These are phyloP conservation scores for Allium sativum DNA, from an alignment of 106 monocot species.

Conservation along the genomic window DNA sequence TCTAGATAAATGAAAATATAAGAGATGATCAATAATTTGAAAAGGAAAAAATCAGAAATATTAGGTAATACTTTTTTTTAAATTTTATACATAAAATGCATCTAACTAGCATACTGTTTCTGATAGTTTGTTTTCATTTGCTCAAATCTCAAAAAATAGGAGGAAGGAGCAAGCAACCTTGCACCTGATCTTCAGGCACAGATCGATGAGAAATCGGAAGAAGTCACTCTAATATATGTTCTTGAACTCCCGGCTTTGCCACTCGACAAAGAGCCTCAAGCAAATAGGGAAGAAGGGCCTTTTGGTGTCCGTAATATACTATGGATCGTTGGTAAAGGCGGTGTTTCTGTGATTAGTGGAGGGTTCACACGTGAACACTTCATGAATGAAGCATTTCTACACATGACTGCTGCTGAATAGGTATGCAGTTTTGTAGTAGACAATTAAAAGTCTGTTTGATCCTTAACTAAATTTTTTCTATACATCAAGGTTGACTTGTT, in stretches of 20 bases:
- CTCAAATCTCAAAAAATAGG: conserved; percentile 38
- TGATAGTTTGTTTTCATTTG: too few relatives aligned
- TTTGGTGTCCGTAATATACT: conserved; percentile 63
- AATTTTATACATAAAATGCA: too few relatives aligned
- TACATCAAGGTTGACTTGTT: conserved; percentile 72
- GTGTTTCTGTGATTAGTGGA: conserved; percentile 66
- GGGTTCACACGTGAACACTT: conserved; percentile 80
- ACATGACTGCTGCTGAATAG: conserved; percentile 85
- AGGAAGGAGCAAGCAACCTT: conserved; percentile 95
- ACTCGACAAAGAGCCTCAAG: conserved; percentile 50
- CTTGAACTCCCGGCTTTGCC: conserved; percentile 86
- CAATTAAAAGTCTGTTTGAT: not conserved
- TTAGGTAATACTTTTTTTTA: too few relatives aligned
- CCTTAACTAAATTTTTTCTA: not conserved
- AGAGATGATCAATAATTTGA: too few relatives aligned
- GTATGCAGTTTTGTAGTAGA: conserved; percentile 17
- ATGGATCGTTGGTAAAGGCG: conserved; percentile 80
- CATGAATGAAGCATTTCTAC: conserved; percentile 73
- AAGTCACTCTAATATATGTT: conserved; percentile 66
- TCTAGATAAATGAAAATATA: too few relatives aligned
- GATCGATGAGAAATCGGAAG: conserved; percentile 91
- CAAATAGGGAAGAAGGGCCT: conserved; percentile 73
- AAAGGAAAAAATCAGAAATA: too few relatives aligned
- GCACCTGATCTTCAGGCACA: conserved; percentile 69
- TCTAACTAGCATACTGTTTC: too few relatives aligned